Evolutionary conservation across 306 rosid genomes (phyloP), one percentile per base, ranked within the genome.

Genomic region (Lotus japonicus): DNA sequence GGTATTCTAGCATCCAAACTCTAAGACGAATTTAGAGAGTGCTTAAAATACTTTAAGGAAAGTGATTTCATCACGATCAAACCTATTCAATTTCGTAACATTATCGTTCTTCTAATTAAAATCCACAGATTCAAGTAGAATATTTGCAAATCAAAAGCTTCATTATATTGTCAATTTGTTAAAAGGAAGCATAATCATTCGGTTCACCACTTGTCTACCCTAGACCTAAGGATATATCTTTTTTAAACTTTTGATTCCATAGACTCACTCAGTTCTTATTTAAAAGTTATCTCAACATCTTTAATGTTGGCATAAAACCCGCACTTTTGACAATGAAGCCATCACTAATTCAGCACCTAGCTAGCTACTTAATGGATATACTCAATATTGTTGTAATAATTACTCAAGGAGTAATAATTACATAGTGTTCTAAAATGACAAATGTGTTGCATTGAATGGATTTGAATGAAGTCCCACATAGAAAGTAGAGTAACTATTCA

Each of bases 131-230:
- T 43, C 36, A 16, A 70, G 62, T 56, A 28, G 48, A 66, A 77
- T 76, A 78, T 78, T 69, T 69, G 52, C 55, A 75, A 71, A 83
- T 55, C 76, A 33, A 77, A 42, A 54, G 66, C 18, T 23, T 52
- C 68, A 26, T 62, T 28, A 23, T 44, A 50, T 68, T 19, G 66
- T 65, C 56, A 48, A 71, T 64, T 75, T 39, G 73, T 38, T 59
- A 49, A 73, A 68, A 74, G 79, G 58, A 71, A 71, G 71, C 75
- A 68, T 68, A 77, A 82, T 83, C 73, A 80, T 80, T 18, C 14
- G 77, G 89, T 66, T 63, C 19, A 13, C 79, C 81, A 77, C 81
- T 76, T 72, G 79, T 72, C 79, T 60, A 39, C 72, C 36, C 36
- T 33, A 19, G 43, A 23, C n/a, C n/a, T n/a, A n/a, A n/a, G n/a